Evolutionary conservation across 2,329 filamentous ascomycete species (phyloP).

Genomic region (Fusarium pseudograminearum): DNA sequence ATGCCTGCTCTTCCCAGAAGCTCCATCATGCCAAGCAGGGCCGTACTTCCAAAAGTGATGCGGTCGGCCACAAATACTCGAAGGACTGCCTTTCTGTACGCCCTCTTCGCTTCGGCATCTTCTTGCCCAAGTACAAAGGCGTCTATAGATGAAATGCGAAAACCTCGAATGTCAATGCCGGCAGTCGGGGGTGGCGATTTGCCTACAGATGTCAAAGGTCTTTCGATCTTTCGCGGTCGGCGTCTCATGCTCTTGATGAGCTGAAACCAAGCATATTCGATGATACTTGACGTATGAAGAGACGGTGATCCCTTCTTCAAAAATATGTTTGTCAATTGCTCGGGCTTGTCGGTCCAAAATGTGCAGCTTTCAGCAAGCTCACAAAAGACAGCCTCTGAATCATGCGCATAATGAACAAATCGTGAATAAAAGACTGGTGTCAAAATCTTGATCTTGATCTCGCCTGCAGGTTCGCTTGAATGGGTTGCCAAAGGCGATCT

Average conservation of each 20-base stretch:
- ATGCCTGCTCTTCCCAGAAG: constrained; percentile 51
- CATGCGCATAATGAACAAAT: constrained; percentile 72
- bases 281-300: constrained; percentile 51
- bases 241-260: constrained; percentile 59
- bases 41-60: constrained; percentile 53
- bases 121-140: constrained; percentile 58
- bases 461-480: constrained; percentile 42
- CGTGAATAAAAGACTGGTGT: constrained; percentile 76
- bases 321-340: constrained; percentile 62
- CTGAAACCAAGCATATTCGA: constrained; percentile 58
- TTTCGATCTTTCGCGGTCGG: constrained; percentile 56
- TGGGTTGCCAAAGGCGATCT: constrained; percentile 49
- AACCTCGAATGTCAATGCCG: constrained; percentile 58
- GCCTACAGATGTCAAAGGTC: constrained; percentile 57
- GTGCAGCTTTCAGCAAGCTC: constrained; percentile 71
- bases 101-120: constrained; percentile 43
- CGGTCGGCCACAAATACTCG: constrained; percentile 60
- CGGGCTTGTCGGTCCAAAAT: constrained; percentile 66
- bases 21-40: constrained; percentile 47
- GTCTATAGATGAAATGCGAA: constrained; percentile 65
- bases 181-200: not conserved
- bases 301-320: constrained; percentile 55
- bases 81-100: constrained; percentile 56
- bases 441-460: constrained; percentile 68
- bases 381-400: constrained; percentile 70